These are phyloP conservation scores for Tulasnella sp. DNA, from an alignment of 768 basidiomycete genomes.

Conservation along the genomic window DNA sequence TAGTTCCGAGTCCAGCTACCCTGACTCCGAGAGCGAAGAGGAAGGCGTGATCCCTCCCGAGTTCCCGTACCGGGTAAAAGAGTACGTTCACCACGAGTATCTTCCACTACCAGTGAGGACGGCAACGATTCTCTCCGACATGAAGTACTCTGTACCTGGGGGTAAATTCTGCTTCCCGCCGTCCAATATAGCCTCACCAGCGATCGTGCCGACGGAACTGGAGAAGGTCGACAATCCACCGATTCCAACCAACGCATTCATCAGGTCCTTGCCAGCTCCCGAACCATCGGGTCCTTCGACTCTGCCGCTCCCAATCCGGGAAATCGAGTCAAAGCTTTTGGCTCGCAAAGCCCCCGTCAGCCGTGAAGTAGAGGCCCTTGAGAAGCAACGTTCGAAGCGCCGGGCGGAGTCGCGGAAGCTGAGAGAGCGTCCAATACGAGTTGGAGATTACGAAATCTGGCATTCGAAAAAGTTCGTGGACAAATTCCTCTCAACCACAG, in stretches of 20 bases:
- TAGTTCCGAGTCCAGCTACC: neutral
- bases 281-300: neutral
- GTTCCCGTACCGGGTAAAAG: slow-evolving; percentile 13
- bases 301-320: neutral
- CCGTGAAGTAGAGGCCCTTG: neutral
- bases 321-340: neutral
- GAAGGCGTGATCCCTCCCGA: slow-evolving; percentile 23
- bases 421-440: slow-evolving; percentile 2
- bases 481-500: slow-evolving; percentile 59
- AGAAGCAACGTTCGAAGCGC: slow-evolving; percentile 11
- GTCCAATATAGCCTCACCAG: slow-evolving; percentile 18
- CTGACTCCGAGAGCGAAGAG: slow-evolving; percentile 26
- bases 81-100: slow-evolving; percentile 41
- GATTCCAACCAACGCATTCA: slow-evolving; percentile 12
- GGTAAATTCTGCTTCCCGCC: slow-evolving; percentile 58
- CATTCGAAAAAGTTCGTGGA: slow-evolving; percentile 22
- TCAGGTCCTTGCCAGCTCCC: neutral
- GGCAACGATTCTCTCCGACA: slow-evolving; percentile 59
- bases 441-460: slow-evolving; percentile 21
- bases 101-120: slow-evolving; percentile 72
- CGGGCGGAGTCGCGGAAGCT: slow-evolving; percentile 13
- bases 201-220: neutral
- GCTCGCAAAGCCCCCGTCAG: neutral
- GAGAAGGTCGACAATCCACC: neutral
- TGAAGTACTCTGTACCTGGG: slow-evolving; percentile 55